A percentile compares a stretch with the other conserved stretches of the same genome.
These are phyloP conservation scores for Talaromyces sp. DNA, from an alignment of 2,329 filamentous ascomycete species.

Conservation along the genomic window DNA sequence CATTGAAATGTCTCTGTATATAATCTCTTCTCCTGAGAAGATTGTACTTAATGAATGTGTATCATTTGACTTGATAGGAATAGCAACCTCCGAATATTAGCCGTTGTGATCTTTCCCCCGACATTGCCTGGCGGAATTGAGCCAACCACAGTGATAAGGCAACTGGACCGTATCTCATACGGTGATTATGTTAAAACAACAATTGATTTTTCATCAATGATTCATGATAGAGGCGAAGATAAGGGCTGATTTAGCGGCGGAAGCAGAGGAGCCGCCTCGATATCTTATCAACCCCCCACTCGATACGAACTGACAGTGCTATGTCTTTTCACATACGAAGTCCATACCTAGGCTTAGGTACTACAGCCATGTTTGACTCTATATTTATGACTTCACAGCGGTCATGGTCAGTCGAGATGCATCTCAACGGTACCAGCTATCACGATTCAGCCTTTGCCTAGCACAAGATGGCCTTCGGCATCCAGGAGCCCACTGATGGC, in stretches of 20 bases:
- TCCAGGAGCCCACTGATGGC: background rate
- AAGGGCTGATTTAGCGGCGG: background rate
- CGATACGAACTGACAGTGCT: background rate
- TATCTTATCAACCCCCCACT: background rate
- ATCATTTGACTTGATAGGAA: background rate
- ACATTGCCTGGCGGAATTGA: background rate
- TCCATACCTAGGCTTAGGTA: background rate
- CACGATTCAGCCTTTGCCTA: background rate
- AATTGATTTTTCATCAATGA: background rate
- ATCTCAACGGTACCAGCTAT: background rate
- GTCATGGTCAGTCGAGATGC: background rate
- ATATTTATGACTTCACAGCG: background rate
- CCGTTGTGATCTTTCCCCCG: too few relatives aligned
- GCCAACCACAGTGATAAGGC: background rate
- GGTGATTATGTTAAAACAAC: too few relatives aligned
- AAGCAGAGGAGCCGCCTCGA: constrained; percentile 3
- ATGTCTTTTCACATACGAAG: background rate
- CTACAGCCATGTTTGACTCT: background rate
- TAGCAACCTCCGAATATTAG: too few relatives aligned
- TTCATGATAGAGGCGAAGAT: background rate
- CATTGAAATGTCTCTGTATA: constrained; percentile 4
- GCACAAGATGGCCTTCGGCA: background rate
- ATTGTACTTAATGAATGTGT: background rate
- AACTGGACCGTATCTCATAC: too few relatives aligned
- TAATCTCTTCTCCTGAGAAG: constrained; percentile 9